Conservation (phyloP, 805 yeast genomes). For the Barnettozyma populi region DNA sequence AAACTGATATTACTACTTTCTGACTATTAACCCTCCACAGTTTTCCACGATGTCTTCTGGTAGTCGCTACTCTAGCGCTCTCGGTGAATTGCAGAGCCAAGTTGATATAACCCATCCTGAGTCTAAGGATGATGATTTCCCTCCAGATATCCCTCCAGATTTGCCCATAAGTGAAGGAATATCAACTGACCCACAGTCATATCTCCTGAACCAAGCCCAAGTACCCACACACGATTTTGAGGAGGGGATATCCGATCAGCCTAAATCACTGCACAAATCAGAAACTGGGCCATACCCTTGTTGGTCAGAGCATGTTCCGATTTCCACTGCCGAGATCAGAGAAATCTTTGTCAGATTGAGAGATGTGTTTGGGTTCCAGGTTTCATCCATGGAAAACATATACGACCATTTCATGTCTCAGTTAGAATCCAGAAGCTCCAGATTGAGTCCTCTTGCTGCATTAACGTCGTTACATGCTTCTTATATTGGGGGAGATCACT, state of each 20-base stretch:
- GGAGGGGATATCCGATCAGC: not conserved
- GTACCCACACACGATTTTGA: not conserved
- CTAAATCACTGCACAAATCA: not conserved
- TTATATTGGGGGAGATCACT: conserved; percentile 84
- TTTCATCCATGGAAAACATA: conserved; percentile 72
- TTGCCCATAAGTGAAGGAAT: not conserved
- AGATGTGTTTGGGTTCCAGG: conserved; percentile 78
- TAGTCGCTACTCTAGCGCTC: not conserved
- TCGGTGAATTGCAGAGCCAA: not conserved
- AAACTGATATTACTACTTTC: not conserved
- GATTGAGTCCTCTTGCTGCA: conserved; percentile 69
- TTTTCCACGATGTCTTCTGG: not conserved
- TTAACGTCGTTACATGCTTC: conserved; percentile 77
- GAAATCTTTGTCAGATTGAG: conserved; percentile 54
- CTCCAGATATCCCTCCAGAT: not conserved
- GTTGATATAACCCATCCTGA: not conserved
- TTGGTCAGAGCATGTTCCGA: conserved; percentile 56
- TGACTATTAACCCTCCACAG: not conserved
- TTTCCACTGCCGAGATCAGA: conserved; percentile 59
- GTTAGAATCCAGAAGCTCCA: conserved; percentile 80
- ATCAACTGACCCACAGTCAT: not conserved
- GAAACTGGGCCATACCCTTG: conserved; percentile 10
- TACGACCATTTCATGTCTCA: conserved; percentile 73
- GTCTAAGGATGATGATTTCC: not conserved
- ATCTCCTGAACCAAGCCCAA: too few relatives aligned